Conservation (phyloP, 805 yeast genomes). For the Candida sonorensis region DNA sequence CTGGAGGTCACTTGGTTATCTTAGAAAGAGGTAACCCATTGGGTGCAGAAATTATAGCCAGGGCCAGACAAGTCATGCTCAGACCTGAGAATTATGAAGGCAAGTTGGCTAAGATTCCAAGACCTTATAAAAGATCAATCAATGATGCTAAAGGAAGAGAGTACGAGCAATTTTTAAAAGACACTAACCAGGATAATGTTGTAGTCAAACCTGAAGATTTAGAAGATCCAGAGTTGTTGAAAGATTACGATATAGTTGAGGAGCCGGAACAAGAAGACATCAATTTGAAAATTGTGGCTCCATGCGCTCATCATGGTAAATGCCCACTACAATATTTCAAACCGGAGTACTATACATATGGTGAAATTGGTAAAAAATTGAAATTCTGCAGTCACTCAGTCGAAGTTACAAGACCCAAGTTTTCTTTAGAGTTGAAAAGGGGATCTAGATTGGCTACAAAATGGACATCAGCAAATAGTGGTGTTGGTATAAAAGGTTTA, state of each 20-base stretch:
- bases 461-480: constrained; percentile 60
- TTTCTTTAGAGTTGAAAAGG: constrained; percentile 73
- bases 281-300: constrained; percentile 70
- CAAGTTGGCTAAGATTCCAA: constrained; percentile 58
- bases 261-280: constrained; percentile 19
- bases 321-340: constrained; percentile 83
- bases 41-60: constrained; percentile 82
- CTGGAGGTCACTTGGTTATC: constrained; percentile 73
- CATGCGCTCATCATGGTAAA: constrained; percentile 80
- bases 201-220: constrained; percentile 1
- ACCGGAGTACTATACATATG: constrained; percentile 53
- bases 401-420: constrained; percentile 70
- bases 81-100: constrained; percentile 65
- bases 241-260: constrained; percentile 17
- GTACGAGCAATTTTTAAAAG: too few species aligned
- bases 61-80: constrained; percentile 86
- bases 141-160: constrained; percentile 32
- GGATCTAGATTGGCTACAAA: constrained; percentile 67
- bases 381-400: constrained; percentile 74
- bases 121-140: constrained; percentile 48
- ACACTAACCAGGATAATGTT: too few species aligned
- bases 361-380: constrained; percentile 49
- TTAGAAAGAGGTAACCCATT: constrained; percentile 85
- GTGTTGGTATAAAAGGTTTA: constrained; percentile 42
- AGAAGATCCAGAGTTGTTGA: constrained; percentile 21